These are phyloP conservation scores for Wickerhamiella occidentalis DNA, from an alignment of 805 yeast genomes.

Conservation along the genomic window DNA sequence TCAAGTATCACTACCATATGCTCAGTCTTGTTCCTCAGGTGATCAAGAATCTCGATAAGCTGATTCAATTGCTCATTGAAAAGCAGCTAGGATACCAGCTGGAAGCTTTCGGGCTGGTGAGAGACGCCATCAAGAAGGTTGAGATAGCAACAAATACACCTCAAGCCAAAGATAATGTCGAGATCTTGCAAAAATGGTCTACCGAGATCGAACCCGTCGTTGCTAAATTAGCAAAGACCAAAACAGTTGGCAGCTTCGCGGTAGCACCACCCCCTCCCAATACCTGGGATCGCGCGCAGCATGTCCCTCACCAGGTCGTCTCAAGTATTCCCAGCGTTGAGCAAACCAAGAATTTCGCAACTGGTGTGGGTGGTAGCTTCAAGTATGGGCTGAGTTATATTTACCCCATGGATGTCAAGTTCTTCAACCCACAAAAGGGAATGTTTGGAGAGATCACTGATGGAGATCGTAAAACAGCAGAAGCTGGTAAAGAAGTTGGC, in stretches of 20 bases:
- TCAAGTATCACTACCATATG: constrained; percentile 8
- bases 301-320: neutral
- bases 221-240: neutral
- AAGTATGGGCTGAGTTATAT: constrained; percentile 8
- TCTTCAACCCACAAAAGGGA: constrained; percentile 10
- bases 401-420: constrained; percentile 8
- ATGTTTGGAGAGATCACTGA: constrained; percentile 7
- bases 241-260: constrained; percentile 3
- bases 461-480: neutral
- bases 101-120: neutral
- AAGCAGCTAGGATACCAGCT: constrained; percentile 2
- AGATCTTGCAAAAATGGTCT: constrained; percentile 5
- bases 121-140: neutral
- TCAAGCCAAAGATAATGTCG: neutral
- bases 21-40: constrained; percentile 6
- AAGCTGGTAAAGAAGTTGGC: constrained; percentile 4
- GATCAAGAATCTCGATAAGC: constrained; percentile 1
- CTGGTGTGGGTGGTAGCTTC: constrained; percentile 4
- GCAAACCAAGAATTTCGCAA: constrained; percentile 6
- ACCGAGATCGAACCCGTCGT: constrained; percentile 7
- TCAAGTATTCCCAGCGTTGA: neutral
- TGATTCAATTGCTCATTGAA: neutral
- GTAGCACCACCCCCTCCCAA: constrained; percentile 4
- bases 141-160: neutral
- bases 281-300: constrained; percentile 5